Evolutionary conservation across 2,329 filamentous ascomycete species (phyloP).

Genomic region (Colletotrichum orchidophilum): DNA sequence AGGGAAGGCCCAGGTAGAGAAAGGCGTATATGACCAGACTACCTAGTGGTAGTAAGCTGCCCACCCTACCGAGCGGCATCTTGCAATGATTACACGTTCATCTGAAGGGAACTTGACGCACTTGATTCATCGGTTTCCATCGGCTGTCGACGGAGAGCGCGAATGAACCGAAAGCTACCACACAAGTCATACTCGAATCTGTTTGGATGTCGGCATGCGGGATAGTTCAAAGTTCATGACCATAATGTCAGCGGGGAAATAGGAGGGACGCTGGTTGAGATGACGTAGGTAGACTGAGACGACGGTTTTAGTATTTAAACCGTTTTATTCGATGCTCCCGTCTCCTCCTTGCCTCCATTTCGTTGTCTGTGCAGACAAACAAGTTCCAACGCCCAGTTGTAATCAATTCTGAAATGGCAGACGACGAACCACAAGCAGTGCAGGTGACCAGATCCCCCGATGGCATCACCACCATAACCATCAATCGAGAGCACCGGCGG

Average conservation of each 20-base stretch:
- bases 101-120: neutral
- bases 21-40: too few relatives aligned
- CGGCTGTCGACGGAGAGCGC: neutral
- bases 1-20: too few relatives aligned
- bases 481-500: constrained; percentile 58
- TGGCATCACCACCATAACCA: constrained; percentile 64
- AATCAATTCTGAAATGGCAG: neutral
- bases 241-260: neutral
- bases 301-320: too few relatives aligned
- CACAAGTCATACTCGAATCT: neutral
- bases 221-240: neutral
- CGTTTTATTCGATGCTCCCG: too few relatives aligned
- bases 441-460: constrained; percentile 37
- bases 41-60: too few relatives aligned
- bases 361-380: too few relatives aligned
- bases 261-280: neutral
- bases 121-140: neutral
- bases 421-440: neutral
- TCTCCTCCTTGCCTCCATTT: too few relatives aligned
- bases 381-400: too few relatives aligned
- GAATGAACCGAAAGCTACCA: neutral
- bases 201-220: neutral
- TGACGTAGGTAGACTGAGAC: neutral
- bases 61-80: too few relatives aligned
- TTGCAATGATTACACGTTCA: too few relatives aligned